Base-by-base conservation (phyloP, 495 filamentous ascomycete genomes). In the Parachaetomium inaequale region DNA sequence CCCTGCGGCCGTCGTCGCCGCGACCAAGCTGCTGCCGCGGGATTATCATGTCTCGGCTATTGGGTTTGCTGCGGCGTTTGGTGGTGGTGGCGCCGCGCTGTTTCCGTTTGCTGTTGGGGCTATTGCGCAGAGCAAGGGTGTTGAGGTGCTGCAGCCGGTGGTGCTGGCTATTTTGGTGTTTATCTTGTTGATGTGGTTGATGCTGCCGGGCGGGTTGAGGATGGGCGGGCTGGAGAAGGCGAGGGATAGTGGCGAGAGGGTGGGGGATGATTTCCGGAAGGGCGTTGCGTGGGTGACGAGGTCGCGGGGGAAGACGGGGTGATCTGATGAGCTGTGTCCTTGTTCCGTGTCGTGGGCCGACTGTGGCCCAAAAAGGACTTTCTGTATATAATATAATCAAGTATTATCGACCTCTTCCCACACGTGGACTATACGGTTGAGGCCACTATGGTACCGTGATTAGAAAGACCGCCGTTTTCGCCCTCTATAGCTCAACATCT, bases 51-150 rank as follows among this genome's bases (percentile, higher is more conserved):
- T 96, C 36, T 84, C 81, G 56, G 86, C 88, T 1, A 89, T 96
- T 53, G 91, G 92, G 0, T 95, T 95, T 64, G 88, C 88, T 2
- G 87, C 88, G 4, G 90, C 92, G 0, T 87, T 93, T 74, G 92
- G 92, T 2, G 87, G 90, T 0, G 82, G 82, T 8, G 92, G 92
- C 0, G 91, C 89, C 3, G 89, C 90, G 0, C 71, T 93, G 17
- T 84, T 96, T 52, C 92, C 92, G 0, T 96, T 96, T 70, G 88
- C 84, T 0, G 88, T 96, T 1, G 91, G 91, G 1, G 89, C 89
- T 0, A 88, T 95, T 72, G 92, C 91, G 7, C 87, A 94, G 72
- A 83, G 81, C 17, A 88, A 84, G 71, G 91, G 92, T 17, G 90
- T 94, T 10, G 72, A 86, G 68, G 89, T 92, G 12, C 66, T 93